Percentiles rank a stretch among this genome's conserved stretches.
These are phyloP conservation scores for Beauveria scarabaeidicola DNA, from an alignment of 2,329 filamentous ascomycete genomes.

Conservation along the genomic window DNA sequence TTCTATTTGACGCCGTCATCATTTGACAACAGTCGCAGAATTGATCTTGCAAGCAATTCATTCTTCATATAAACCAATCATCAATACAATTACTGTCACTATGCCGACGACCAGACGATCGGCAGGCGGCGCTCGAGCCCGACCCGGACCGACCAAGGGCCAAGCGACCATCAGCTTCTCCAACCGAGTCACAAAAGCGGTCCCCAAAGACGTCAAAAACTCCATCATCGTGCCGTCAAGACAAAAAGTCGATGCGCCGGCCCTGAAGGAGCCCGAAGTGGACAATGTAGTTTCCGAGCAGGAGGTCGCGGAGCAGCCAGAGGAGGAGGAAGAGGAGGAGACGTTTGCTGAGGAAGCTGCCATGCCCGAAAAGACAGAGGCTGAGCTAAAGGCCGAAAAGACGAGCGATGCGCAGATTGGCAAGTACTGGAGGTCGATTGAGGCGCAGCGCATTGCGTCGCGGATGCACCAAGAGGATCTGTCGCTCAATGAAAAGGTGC, in stretches of 20 bases:
- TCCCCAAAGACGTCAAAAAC: constrained; percentile 39
- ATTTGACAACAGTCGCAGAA: neutral
- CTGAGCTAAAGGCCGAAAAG: constrained; percentile 51
- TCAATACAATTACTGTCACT: neutral
- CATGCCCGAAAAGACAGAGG: constrained; percentile 36
- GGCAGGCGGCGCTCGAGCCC: constrained; percentile 29
- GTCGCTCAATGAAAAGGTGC: constrained; percentile 68
- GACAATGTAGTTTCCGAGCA: constrained; percentile 15
- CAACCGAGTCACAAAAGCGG: constrained; percentile 46
- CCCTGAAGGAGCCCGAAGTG: constrained; percentile 16
- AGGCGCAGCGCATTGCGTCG: constrained; percentile 57
- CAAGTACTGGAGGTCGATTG: constrained; percentile 68
- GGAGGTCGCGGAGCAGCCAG: constrained; percentile 17
- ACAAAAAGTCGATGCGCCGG: constrained; percentile 25
- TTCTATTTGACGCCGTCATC: neutral
- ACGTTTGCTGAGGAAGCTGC: constrained; percentile 22
- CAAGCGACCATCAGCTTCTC: constrained; percentile 52
- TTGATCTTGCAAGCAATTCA: too few relatives aligned
- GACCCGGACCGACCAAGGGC: constrained; percentile 30
- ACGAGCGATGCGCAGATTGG: constrained; percentile 61
- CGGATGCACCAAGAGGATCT: constrained; percentile 72
- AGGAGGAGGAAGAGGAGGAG: constrained; percentile 16
- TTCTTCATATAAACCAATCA: neutral
- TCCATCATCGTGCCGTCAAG: constrained; percentile 27
- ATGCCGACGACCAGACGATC: constrained; percentile 46